These are phyloP conservation scores for Chytriomyces hyalinus DNA, from an alignment of 192 early-diverging fungal species.

Conservation along the genomic window DNA sequence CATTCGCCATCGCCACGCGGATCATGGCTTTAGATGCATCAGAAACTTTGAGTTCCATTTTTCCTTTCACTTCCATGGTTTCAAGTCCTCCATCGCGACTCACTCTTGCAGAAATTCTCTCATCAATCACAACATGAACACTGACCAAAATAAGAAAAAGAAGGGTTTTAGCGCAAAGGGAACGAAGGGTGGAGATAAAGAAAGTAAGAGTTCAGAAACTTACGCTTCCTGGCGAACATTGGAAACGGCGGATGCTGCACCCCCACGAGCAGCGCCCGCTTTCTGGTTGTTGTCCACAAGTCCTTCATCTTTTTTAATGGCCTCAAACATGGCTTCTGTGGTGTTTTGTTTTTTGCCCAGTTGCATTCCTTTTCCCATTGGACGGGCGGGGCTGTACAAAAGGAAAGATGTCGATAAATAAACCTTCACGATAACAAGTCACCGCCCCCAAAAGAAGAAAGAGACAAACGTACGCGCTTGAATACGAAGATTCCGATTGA, in stretches of 20 bases:
- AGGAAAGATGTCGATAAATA: not conserved
- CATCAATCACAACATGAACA: slow-evolving; percentile 86
- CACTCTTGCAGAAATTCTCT: slow-evolving; percentile 81
- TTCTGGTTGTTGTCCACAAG: slow-evolving; percentile 47
- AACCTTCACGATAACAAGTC: not conserved
- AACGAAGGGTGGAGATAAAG: slow-evolving; percentile 1
- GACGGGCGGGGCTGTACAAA: slow-evolving; percentile 22
- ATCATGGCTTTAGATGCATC: slow-evolving; percentile 69
- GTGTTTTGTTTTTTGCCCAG: slow-evolving; percentile 86
- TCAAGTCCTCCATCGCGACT: slow-evolving; percentile 92
- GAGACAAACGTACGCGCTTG: slow-evolving; percentile 24
- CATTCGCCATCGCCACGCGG: slow-evolving; percentile 64
- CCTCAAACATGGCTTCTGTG: slow-evolving; percentile 77
- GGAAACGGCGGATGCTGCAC: slow-evolving; percentile 26
- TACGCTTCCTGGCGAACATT: slow-evolving; percentile 46
- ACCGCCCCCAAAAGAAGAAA: not conserved
- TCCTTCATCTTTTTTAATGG: slow-evolving; percentile 83
- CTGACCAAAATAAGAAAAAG: slow-evolving; percentile 43
- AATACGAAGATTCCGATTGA: slow-evolving; percentile 26
- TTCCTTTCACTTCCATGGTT: slow-evolving; percentile 93
- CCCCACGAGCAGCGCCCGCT: slow-evolving; percentile 24
- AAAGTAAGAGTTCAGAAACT: not conserved
- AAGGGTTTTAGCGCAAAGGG: not conserved
- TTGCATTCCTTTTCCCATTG: slow-evolving; percentile 82
- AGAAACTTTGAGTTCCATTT: slow-evolving; percentile 78